Base-by-base conservation (phyloP, 768 basidiomycete genomes). In the Leccinum obscurum region DNA sequence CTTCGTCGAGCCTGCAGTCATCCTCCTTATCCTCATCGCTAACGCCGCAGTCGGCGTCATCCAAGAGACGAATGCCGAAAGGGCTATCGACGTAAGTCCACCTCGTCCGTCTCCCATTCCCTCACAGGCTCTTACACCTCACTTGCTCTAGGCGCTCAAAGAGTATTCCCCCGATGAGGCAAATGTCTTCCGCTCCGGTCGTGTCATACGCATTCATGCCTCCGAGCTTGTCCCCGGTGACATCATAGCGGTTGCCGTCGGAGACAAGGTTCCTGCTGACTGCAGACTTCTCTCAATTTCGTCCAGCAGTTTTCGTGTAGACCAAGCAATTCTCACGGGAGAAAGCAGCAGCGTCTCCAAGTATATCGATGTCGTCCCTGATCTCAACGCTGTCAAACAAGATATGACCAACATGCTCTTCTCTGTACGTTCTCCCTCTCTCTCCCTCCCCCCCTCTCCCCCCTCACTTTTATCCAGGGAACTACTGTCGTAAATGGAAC, bases 381-480 rank as follows among this genome's bases (percentile, higher is more conserved):
- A 98, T 68, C 52, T 67, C 37, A 83, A 80, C 64, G 96, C 95
- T 7, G 96, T 98, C 60, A 97, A 96, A 76, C 96, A 98, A 76
- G 96, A 99, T 68, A 96, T 96, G 95, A 87, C 83, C 59, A 98
- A 98, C 75, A 97, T 97, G 77, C 78, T 98, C 11, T 98, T 98
- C 76, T 88, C 93, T 9, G 93, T 93, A n/a, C 74, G 59, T 10
- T 44, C 22, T 41, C n/a, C n/a, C 4, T 28, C n/a, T 11, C 4
- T 28, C 11, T 28, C 11, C 39, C 15, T 48, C 58, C 10, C 61
- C 61, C 39, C 46, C 24, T 3, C 3, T 10, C 37, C 3, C 6
- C 14, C 15, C 55, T 70, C 28, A 57, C 24, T 30, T 41, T 54
- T 55, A 28, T 22, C 15, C 63, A 94, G 92, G 95, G 96, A 32